Percentiles rank a stretch among this genome's conserved stretches.
phyloP scores from a whole-genome alignment of 108 stramenopile genomes.

The Nannochloropsis granulata region DNA sequence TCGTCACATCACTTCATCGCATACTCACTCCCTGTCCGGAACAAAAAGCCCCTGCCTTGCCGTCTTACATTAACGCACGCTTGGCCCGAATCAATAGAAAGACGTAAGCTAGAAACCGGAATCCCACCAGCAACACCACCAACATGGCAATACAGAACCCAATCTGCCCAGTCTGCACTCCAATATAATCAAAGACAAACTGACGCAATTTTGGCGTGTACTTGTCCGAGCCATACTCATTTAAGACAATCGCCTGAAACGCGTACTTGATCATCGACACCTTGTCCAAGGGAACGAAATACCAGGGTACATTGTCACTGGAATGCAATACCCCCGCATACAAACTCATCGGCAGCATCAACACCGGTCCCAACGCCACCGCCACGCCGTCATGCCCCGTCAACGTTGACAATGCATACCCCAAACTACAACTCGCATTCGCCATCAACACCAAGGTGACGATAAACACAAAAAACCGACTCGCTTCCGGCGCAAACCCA shows the following conservation, averaged over 20 bases:
- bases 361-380: constrained; percentile 17
- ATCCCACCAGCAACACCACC: not conserved
- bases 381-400: constrained; percentile 13
- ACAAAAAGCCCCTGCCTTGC: not conserved
- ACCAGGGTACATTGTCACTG: not conserved
- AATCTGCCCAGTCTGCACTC: not conserved
- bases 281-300: not conserved
- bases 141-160: not conserved
- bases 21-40: too few relatives aligned
- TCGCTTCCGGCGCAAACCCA: constrained; percentile 1
- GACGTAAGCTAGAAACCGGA: not conserved
- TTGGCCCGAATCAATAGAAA: not conserved
- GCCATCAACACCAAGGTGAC: constrained; percentile 2
- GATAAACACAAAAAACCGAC: constrained; percentile 15
- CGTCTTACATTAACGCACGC: not conserved
- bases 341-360: constrained; percentile 1
- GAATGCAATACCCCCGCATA: not conserved
- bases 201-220: not conserved
- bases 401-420: constrained; percentile 18
- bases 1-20: too few relatives aligned
- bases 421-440: constrained; percentile 5
- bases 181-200: not conserved
- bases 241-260: not conserved
- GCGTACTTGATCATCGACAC: not conserved
- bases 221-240: not conserved